Percentiles rank a stretch among this genome's conserved stretches.
Conservation (phyloP, 345 rosid genomes). For the Populus pruinosa region DNA sequence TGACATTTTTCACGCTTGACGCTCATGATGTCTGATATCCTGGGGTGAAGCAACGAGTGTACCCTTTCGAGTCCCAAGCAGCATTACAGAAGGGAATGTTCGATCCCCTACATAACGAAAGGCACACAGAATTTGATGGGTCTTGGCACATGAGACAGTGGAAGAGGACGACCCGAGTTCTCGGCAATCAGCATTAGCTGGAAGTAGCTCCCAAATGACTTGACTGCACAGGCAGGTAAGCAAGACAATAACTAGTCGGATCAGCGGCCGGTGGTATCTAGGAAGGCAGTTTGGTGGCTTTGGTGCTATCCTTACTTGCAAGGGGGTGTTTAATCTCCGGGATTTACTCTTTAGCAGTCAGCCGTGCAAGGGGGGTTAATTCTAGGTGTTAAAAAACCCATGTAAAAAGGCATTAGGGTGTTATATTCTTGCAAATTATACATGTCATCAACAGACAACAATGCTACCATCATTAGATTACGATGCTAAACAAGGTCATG, state of each 20-base stretch:
- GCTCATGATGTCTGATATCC: too few relatives aligned
- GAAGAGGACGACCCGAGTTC: not conserved
- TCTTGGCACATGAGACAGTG: not conserved
- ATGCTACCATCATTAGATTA: not conserved
- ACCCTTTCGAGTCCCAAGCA: too few relatives aligned
- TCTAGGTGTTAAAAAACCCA: not conserved
- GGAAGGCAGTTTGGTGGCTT: not conserved
- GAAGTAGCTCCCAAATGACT: too few relatives aligned
- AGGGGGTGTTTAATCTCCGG: not conserved
- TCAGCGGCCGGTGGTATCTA: not conserved
- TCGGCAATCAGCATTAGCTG: not conserved
- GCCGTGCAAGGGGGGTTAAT: not conserved
- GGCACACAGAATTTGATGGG: too few relatives aligned
- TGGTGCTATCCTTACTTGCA: too few relatives aligned
- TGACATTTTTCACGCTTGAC: too few relatives aligned
- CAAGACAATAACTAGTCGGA: not conserved
- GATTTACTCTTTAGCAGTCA: not conserved
- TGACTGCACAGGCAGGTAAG: not conserved
- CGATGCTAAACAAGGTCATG: not conserved
- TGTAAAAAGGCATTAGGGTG: not conserved
- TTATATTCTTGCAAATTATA: not conserved
- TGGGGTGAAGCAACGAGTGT: too few relatives aligned
- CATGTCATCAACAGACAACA: not conserved
- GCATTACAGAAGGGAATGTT: too few relatives aligned
- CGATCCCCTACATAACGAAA: too few relatives aligned